phyloP scores from a whole-genome alignment of 768 basidiomycete genomes.

The Amanita inopinata region DNA sequence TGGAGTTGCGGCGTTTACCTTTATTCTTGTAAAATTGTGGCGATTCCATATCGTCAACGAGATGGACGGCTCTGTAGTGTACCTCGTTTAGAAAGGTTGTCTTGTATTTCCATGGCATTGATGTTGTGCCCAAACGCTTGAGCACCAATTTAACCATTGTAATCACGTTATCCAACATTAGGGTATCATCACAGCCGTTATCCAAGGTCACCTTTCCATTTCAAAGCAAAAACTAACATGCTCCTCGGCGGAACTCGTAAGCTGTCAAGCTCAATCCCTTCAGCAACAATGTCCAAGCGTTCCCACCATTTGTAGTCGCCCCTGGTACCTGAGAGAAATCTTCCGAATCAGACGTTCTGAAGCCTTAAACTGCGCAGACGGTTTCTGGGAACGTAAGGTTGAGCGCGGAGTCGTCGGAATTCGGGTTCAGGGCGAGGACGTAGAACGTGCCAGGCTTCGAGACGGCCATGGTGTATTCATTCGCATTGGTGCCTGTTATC shows the following conservation, averaged over 20 bases:
- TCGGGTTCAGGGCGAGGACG: slow-evolving; percentile 27
- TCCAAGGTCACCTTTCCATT: too few relatives aligned
- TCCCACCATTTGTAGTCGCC: slow-evolving; percentile 16
- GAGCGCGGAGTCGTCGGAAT: slow-evolving; percentile 18
- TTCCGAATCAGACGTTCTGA: slow-evolving; percentile 24
- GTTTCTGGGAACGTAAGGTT: slow-evolving; percentile 25
- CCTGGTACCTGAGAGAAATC: slow-evolving; percentile 23
- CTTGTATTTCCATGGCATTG: too few relatives aligned
- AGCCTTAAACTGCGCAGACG: slow-evolving; percentile 19
- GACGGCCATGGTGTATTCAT: slow-evolving; percentile 23
- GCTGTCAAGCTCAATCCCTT: slow-evolving; percentile 26
- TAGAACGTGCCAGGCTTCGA: slow-evolving; percentile 19
- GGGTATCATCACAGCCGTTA: too few relatives aligned
- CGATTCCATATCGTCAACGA: too few relatives aligned
- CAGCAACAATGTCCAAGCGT: slow-evolving; percentile 21
- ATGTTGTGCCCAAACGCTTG: too few relatives aligned
- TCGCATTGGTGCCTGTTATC: slow-evolving; percentile 24
- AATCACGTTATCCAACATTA: too few relatives aligned
- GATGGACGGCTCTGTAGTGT: too few relatives aligned
- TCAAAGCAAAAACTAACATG: slow-evolving; percentile 15
- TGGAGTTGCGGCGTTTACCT: too few relatives aligned
- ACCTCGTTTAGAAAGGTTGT: too few relatives aligned
- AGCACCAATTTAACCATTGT: too few relatives aligned
- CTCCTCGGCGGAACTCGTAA: slow-evolving; percentile 21
- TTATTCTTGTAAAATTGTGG: too few relatives aligned